Conservation (phyloP, 257 asterid species). For the Plantago ovata region DNA sequence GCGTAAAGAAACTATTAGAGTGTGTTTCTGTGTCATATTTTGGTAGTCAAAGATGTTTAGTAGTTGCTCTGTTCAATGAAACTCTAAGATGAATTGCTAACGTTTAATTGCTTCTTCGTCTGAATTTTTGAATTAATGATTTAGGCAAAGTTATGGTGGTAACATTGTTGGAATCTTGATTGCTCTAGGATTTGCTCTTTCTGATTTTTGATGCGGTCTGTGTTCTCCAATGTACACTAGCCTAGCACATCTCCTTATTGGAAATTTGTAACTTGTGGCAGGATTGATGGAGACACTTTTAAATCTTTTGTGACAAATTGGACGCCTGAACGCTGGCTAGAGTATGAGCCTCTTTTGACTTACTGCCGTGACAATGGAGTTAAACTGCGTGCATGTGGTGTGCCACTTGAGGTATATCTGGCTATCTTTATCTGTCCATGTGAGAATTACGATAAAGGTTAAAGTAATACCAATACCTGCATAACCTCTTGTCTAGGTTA, state of each 20-base stretch:
- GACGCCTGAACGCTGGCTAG: conserved; percentile 84
- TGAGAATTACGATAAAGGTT: too few species aligned
- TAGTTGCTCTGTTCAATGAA: too few species aligned
- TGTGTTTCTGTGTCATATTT: too few species aligned
- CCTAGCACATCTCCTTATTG: conserved; percentile 5
- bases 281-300: conserved; percentile 69
- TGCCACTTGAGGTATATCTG: conserved; percentile 68
- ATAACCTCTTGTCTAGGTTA: too few species aligned
- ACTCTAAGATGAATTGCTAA: not conserved
- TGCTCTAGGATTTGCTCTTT: not conserved
- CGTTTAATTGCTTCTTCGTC: not conserved
- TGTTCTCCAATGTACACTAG: not conserved
- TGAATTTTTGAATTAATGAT: not conserved
- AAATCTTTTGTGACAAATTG: conserved; percentile 70
- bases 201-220: not conserved
- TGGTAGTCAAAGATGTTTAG: too few species aligned
- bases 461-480: too few species aligned
- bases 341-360: conserved; percentile 72
- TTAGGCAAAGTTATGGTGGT: not conserved
- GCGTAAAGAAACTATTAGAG: too few species aligned
- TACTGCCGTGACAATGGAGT: conserved; percentile 77
- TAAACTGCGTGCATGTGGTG: conserved; percentile 79
- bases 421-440: not conserved
- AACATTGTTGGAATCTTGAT: not conserved
- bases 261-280: conserved; percentile 30